A percentile compares a stretch with the other conserved stretches of the same genome.
Evolutionary conservation across 257 asterid genomes (phyloP).

Genomic region (Lavandula angustifolia): DNA sequence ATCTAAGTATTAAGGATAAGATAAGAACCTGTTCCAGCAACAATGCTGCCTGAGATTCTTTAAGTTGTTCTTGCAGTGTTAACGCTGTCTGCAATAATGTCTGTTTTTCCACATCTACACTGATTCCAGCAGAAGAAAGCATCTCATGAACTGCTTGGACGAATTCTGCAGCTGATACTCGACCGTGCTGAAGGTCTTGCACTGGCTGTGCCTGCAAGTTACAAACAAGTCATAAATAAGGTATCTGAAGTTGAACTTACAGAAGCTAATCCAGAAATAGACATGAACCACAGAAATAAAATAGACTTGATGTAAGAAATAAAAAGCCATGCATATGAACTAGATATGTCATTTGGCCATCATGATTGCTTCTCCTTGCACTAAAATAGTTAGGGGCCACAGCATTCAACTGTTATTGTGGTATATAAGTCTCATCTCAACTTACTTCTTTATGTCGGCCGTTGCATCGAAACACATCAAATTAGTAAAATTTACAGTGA

Average conservation of each 20-base stretch:
- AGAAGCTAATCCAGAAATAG: background rate
- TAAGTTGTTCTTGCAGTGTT: slow-evolving; percentile 80
- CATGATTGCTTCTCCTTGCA: slow-evolving; percentile 14
- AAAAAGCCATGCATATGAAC: slow-evolving; percentile 13
- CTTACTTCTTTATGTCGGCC: background rate
- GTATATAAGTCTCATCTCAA: slow-evolving; percentile 3
- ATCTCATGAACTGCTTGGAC: slow-evolving; percentile 95
- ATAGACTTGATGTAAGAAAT: background rate
- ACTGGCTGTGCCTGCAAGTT: slow-evolving; percentile 51
- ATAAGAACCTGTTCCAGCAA: slow-evolving; percentile 84
- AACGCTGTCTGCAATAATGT: slow-evolving; percentile 65
- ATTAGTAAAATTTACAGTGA: slow-evolving; percentile 16
- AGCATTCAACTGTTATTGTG: background rate
- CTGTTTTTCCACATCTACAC: slow-evolving; percentile 77
- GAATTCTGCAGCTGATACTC: slow-evolving; percentile 84
- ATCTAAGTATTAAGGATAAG: slow-evolving; percentile 8
- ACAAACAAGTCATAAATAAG: slow-evolving; percentile 14
- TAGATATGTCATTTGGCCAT: slow-evolving; percentile 1
- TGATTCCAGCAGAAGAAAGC: slow-evolving; percentile 94
- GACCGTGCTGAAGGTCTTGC: slow-evolving; percentile 76
- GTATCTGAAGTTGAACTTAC: slow-evolving; percentile 7
- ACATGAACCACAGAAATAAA: background rate
- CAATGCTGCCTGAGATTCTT: slow-evolving; percentile 86
- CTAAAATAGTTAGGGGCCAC: slow-evolving; percentile 1
- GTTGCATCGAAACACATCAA: slow-evolving; percentile 4